These are phyloP conservation scores for Alternaria novae-zelandiae DNA, from an alignment of 2,329 filamentous ascomycete species.

Conservation along the genomic window DNA sequence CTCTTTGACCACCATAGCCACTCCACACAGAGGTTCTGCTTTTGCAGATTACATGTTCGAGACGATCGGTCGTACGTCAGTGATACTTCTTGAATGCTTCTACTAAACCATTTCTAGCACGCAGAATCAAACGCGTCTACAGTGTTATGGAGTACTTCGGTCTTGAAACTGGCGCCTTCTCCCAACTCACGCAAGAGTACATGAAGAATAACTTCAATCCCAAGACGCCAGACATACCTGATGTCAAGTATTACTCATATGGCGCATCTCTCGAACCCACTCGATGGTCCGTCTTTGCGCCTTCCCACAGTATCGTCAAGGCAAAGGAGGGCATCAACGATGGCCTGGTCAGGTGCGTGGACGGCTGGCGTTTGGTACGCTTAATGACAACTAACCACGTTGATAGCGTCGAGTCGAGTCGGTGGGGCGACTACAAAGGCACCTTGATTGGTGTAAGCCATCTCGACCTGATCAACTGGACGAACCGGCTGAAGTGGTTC, in stretches of 20 bases:
- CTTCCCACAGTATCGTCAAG: constrained; percentile 62
- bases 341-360: constrained; percentile 62
- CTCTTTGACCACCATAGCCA: constrained; percentile 68
- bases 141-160: constrained; percentile 61
- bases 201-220: constrained; percentile 66
- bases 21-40: constrained; percentile 66
- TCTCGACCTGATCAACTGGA: constrained; percentile 71
- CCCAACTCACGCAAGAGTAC: constrained; percentile 65
- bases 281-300: constrained; percentile 63
- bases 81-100: constrained; percentile 30
- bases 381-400: not conserved
- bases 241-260: constrained; percentile 68
- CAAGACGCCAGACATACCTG: constrained; percentile 61
- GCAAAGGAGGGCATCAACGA: constrained; percentile 66
- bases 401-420: constrained; percentile 61
- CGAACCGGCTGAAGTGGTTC: constrained; percentile 65
- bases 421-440: constrained; percentile 69
- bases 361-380: not conserved
- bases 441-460: constrained; percentile 69
- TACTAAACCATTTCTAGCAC: constrained; percentile 32
- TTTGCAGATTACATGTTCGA: constrained; percentile 68
- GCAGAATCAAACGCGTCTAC: constrained; percentile 62
- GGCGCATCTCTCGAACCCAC: constrained; percentile 64
- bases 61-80: constrained; percentile 60
- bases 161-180: constrained; percentile 65